phyloP scores from a whole-genome alignment of 345 rosid genomes.

The Abelmoschus esculentus region DNA sequence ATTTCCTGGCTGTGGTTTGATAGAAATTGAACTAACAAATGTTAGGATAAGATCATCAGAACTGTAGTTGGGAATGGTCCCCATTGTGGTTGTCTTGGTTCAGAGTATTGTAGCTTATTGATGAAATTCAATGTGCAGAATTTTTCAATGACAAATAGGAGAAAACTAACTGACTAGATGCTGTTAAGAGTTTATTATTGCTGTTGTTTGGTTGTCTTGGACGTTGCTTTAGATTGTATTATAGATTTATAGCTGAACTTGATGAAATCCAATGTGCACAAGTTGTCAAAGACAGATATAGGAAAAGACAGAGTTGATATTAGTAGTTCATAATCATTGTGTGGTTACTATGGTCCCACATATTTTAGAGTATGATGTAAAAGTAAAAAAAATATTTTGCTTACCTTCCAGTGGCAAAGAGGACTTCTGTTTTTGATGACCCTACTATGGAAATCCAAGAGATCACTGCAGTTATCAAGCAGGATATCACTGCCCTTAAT shows the following conservation, averaged over 20 bases:
- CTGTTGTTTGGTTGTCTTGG: neutral
- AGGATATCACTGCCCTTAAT: conserved; percentile 75
- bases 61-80: neutral
- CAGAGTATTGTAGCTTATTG: too few species aligned
- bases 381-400: neutral
- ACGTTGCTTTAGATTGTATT: neutral
- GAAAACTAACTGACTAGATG: neutral
- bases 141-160: neutral
- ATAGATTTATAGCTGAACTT: neutral
- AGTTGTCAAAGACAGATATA: neutral
- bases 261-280: neutral
- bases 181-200: too few species aligned
- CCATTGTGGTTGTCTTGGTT: too few species aligned
- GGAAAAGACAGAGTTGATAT: neutral
- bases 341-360: neutral
- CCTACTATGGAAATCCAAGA: conserved; percentile 83
- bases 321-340: neutral
- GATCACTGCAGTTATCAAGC: conserved; percentile 61
- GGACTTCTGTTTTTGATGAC: conserved; percentile 80
- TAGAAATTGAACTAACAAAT: neutral
- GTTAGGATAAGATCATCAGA: neutral
- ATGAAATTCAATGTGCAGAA: too few species aligned
- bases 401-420: conserved; percentile 55
- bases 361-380: neutral
- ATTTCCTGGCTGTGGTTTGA: neutral